Conservation (phyloP, 1,284 basidiomycete genomes). For the Marasmius fiardii region DNA sequence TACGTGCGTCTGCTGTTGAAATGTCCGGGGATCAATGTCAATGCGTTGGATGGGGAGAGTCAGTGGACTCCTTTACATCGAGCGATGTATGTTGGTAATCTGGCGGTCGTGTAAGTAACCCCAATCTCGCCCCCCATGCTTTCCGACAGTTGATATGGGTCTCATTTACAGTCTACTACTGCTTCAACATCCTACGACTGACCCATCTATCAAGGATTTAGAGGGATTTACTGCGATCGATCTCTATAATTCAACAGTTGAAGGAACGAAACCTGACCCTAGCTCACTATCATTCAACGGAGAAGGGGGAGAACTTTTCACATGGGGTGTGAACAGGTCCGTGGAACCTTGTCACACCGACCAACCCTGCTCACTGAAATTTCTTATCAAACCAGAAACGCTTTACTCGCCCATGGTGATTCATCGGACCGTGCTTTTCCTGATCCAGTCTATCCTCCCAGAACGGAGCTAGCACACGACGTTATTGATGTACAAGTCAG, state of each 20-base stretch:
- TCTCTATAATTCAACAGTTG: slow-evolving; percentile 88
- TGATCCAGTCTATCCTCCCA: slow-evolving; percentile 68
- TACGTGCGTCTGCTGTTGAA: slow-evolving; percentile 82
- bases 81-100: slow-evolving; percentile 85
- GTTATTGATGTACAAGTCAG: slow-evolving; percentile 12
- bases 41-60: slow-evolving; percentile 79
- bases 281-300: slow-evolving; percentile 21
- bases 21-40: slow-evolving; percentile 79
- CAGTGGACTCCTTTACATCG: slow-evolving; percentile 93
- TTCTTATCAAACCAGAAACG: slow-evolving; percentile 52
- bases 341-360: slow-evolving; percentile 16
- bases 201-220: slow-evolving; percentile 74
- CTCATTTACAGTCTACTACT: slow-evolving; percentile 57
- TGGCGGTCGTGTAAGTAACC: slow-evolving; percentile 63
- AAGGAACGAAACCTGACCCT: slow-evolving; percentile 62
- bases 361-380: slow-evolving; percentile 5
- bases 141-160: slow-evolving; percentile 10
- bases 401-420: slow-evolving; percentile 81
- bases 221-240: slow-evolving; percentile 96
- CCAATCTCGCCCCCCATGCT: slow-evolving; percentile 5
- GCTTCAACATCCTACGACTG: slow-evolving; percentile 72
- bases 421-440: slow-evolving; percentile 78
- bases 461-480: slow-evolving; percentile 29
- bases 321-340: slow-evolving; percentile 89
- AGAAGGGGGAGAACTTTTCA: slow-evolving; percentile 65